Evolutionary conservation across 2,329 filamentous ascomycete species (phyloP), one percentile per base, ranked within the genome.

Genomic region (Colletotrichum sp.): DNA sequence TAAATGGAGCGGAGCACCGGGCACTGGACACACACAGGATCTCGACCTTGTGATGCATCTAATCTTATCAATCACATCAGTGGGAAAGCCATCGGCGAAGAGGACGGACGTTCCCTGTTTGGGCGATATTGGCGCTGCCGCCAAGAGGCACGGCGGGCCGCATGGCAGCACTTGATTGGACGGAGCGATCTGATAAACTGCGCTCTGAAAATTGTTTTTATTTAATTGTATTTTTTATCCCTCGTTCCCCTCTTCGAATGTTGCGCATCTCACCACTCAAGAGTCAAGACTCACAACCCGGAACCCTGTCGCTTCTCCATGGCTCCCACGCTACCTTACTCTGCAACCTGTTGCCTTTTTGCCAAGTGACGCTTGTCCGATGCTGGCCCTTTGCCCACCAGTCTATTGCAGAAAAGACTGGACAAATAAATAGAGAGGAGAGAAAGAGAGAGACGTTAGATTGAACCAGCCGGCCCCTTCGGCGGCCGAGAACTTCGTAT

Each of bases 1-100:
- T 28, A 24, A 28, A 69, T 15, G 48, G 34, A 60, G 34, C 9
- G 59, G 59, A 61, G 59, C 59, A 26, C 32, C 18, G 48, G 52
- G 18, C 36, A 34, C 12, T 16, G 21, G 15, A 28, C n/a, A 57
- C n/a, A 26, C 21, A 18, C 18, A 21, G 43, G n/a, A 48, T 48
- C 43, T 48, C n/a, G 43, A 48, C 69, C 71, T 26, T 57, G 43
- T 65, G 67, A 74, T 74, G 67, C 72, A 74, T 74, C 60, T 74
- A 74, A 74, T 74, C 72, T 74, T 74, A 74, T 74, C 72, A 74
- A 74, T 74, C 67, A 71, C 72, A 74, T 74, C 72, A 74, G 72
- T 71, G 26, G 43, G 6, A 61, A 67, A 55, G 18, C 59, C 72
- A 66, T 21, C 65, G 24, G 63, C 63, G 30, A 48, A 48, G 43